Conservation (phyloP, 225 moss, liverwort and hornwort species). For the Thuidium tamariscinum region DNA sequence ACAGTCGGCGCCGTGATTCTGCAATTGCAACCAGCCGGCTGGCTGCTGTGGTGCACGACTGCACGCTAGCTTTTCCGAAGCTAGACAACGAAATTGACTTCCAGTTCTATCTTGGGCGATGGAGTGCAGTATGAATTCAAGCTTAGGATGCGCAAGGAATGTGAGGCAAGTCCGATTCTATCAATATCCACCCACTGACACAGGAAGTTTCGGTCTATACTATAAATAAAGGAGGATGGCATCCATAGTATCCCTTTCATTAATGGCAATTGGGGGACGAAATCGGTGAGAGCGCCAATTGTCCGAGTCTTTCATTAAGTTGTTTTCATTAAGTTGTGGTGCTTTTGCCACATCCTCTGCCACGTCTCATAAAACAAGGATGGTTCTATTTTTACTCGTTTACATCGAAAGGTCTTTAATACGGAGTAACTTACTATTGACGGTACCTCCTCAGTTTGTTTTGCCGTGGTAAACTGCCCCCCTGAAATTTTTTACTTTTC, state of each 20-base stretch:
- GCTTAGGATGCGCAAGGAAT: background rate
- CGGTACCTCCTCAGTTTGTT: no score
- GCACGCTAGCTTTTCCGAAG: background rate
- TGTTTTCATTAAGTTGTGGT: background rate
- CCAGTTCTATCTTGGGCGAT: background rate
- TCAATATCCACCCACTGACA: background rate
- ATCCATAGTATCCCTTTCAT: background rate
- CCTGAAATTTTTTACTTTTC: no score
- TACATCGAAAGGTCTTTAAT: background rate
- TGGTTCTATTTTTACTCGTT: background rate
- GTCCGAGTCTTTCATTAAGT: background rate
- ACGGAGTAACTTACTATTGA: no score
- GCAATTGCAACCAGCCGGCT: background rate
- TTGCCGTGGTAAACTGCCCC: no score
- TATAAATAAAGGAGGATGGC: background rate
- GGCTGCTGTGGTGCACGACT: background rate
- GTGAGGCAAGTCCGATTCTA: background rate
- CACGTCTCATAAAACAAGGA: background rate
- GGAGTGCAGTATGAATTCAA: background rate
- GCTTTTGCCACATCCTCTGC: background rate
- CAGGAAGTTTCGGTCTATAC: background rate
- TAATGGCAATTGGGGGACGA: background rate
- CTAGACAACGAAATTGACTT: background rate
- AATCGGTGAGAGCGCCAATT: background rate
- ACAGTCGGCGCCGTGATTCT: background rate